Percentiles rank a stretch among this genome's conserved stretches.
Evolutionary conservation across 2,329 filamentous ascomycete species (phyloP).

Genomic region (Laburnicola sp.): DNA sequence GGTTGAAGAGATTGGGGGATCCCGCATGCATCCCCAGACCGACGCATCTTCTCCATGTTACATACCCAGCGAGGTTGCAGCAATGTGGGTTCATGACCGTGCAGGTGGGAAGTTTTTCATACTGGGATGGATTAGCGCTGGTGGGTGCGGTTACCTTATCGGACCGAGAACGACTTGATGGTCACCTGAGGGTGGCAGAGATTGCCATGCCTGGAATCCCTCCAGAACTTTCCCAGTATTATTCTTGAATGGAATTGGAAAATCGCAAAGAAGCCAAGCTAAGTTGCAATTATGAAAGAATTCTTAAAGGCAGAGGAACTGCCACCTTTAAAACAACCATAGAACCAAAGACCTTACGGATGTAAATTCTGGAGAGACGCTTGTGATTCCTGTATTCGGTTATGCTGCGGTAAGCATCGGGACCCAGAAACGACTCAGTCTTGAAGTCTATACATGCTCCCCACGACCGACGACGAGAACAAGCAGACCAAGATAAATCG

Average conservation of each 20-base stretch:
- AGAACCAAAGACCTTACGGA: too few relatives aligned
- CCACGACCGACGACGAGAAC: too few relatives aligned
- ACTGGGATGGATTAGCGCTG: background rate
- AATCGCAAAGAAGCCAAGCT: too few relatives aligned
- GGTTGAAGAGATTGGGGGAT: background rate
- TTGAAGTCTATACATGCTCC: too few relatives aligned
- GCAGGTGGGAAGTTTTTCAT: background rate
- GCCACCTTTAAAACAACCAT: too few relatives aligned
- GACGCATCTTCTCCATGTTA: background rate
- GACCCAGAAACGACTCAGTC: too few relatives aligned
- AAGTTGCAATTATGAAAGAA: too few relatives aligned
- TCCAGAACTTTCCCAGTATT: background rate
- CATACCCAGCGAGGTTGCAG: background rate
- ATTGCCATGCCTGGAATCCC: background rate
- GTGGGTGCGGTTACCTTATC: background rate
- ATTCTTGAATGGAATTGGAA: background rate
- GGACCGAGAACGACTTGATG: background rate
- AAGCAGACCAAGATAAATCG: too few relatives aligned
- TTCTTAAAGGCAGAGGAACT: too few relatives aligned
- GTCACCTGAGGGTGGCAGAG: constrained; percentile 3
- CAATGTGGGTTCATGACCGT: background rate
- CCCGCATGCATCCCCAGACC: constrained; percentile 2
- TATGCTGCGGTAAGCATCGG: background rate
- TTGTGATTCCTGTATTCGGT: too few relatives aligned
- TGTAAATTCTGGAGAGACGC: too few relatives aligned